Base-by-base conservation (phyloP, 352 stramenopile species). In the Globisporangium camurandrum region DNA sequence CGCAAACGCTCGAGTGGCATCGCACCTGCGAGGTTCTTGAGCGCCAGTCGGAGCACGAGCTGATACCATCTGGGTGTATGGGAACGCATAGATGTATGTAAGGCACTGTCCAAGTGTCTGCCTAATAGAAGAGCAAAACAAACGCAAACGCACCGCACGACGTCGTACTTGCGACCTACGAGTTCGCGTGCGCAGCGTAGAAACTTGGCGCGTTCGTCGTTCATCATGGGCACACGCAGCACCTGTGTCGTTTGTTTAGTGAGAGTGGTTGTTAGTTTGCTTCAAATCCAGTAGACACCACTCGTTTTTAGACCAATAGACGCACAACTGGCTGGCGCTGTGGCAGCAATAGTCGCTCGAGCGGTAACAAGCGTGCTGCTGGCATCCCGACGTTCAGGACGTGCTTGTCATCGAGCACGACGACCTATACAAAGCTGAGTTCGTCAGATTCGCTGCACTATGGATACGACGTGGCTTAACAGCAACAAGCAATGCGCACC, bases 321-420 rank as follows among this genome's bases (percentile, higher is more conserved):
- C 65, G 40, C 52, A 87, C 77, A 56, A 89, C 75, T 57, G 77
- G 77, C 37, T 89, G 75, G 11, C 75, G 66, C 48, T 86, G 75
- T 22, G 77, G 77, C 8, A 89, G 48, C 30, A 89, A 53, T 14
- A 89, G 50, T 28, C 77, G 61, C 55, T 86, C 72, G 7, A 89
- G 64, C n/a, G 69, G 71, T 59, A 89, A 75, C 16, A 75, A 37
- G 27, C 67, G 68, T 17, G 71, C 70, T 16, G 61, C 57, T 22
- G 77, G 77, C 46, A 81, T 76, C 11, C 77, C 77, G 22, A 89
- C 69, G 22, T 87, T 75, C 31, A 89, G 68, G 42, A 86, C 77
- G 9, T 73, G 68, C 17, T 46, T 52, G 38, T 83, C 57, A 54
- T 87, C 75, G 28, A 89, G 49, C 39, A 87, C 77, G 22, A 85